Percentiles rank a stretch among this genome's conserved stretches.
Conservation (phyloP, 305 asterid genomes). For the Rubia tinctorum region DNA sequence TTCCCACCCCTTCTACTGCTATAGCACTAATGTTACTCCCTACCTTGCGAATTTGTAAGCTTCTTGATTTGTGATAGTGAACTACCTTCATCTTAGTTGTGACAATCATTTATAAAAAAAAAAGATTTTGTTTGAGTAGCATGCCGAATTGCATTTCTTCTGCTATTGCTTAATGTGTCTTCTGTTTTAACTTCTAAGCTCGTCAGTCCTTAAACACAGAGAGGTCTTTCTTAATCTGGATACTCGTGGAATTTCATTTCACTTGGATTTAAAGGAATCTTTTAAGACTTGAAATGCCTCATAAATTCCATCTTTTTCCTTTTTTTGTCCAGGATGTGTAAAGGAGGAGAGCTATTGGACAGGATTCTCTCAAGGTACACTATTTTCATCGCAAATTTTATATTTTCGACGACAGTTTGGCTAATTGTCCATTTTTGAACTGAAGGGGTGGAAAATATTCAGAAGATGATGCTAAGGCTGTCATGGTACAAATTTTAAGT, state of each 20-base stretch:
- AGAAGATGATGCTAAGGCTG: slow-evolving; percentile 73
- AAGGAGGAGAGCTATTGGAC: slow-evolving; percentile 78
- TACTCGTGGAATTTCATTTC: not conserved
- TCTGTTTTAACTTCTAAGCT: not conserved
- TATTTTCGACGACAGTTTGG: slow-evolving; percentile 2
- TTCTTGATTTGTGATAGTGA: not conserved
- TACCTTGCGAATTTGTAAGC: not conserved
- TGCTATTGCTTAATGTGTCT: not conserved
- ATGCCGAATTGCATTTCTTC: not conserved
- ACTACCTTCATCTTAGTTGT: not conserved
- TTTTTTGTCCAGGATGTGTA: slow-evolving; percentile 54
- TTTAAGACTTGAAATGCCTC: not conserved
- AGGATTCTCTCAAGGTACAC: slow-evolving; percentile 67
- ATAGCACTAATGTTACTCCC: not conserved
- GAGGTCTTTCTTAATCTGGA: not conserved
- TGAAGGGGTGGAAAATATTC: slow-evolving; percentile 90
- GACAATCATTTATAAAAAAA: too few relatives aligned
- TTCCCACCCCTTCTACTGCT: not conserved
- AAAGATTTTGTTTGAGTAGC: not conserved
- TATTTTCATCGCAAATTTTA: not conserved
- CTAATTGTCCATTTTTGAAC: slow-evolving; percentile 19
- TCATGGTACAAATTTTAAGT: slow-evolving; percentile 70
- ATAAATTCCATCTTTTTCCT: not conserved
- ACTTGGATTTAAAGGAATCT: not conserved
- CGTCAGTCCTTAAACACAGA: not conserved